Percentiles rank a stretch among this genome's conserved stretches.
Evolutionary conservation across 129 eudicot genomes (phyloP).

Genomic region (Chrysanthemum makinoi): DNA sequence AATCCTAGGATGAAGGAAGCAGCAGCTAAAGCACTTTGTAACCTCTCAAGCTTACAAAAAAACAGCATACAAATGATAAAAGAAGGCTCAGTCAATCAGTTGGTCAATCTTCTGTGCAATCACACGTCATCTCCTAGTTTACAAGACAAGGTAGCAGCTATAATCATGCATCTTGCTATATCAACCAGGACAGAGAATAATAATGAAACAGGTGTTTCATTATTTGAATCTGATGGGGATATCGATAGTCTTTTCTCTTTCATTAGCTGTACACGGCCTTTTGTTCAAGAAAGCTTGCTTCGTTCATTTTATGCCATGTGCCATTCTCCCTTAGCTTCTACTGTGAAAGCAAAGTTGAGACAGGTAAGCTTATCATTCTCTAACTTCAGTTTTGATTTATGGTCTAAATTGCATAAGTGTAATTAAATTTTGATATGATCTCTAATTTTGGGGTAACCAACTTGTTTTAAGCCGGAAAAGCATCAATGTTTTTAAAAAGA

Average conservation of each 20-base stretch:
- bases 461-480: background rate
- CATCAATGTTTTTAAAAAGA: background rate
- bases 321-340: constrained; percentile 46
- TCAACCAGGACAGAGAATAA: constrained; percentile 43
- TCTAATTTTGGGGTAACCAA: background rate
- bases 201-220: constrained; percentile 19
- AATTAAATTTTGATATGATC: background rate
- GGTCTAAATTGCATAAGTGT: background rate
- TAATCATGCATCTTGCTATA: constrained; percentile 54
- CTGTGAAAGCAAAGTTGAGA: constrained; percentile 46
- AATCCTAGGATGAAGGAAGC: constrained; percentile 45
- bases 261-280: constrained; percentile 32
- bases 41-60: constrained; percentile 50
- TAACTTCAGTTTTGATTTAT: background rate
- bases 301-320: constrained; percentile 56
- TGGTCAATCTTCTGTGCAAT: constrained; percentile 52
- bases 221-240: constrained; percentile 58
- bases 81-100: constrained; percentile 41
- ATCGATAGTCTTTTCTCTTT: constrained; percentile 45
- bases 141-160: constrained; percentile 55
- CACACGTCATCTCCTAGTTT: constrained; percentile 48
- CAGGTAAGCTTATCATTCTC: constrained; percentile 37
- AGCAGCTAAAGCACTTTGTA: constrained; percentile 57
- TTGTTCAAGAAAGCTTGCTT: constrained; percentile 54
- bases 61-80: constrained; percentile 56